phyloP scores from a whole-genome alignment of 768 basidiomycete genomes.

The Pisolithus tinctorius region DNA sequence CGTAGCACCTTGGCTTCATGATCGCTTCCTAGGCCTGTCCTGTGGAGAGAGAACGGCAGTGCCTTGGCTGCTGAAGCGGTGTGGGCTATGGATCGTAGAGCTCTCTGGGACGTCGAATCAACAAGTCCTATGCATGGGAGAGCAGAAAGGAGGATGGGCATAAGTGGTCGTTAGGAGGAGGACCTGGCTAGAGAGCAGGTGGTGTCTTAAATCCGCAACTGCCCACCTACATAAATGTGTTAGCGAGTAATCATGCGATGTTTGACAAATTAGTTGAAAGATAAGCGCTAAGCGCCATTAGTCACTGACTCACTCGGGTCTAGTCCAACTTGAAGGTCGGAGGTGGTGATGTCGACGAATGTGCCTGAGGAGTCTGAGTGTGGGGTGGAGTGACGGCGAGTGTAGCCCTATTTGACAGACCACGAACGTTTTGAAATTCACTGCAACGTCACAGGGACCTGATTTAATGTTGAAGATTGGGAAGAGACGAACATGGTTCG shows the following conservation, averaged over 20 bases:
- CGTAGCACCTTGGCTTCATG: slow-evolving; percentile 29
- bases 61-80: slow-evolving; percentile 33
- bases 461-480: no score
- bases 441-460: no score
- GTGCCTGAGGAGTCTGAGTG: no score
- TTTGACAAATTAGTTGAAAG: background rate
- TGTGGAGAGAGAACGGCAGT: slow-evolving; percentile 46
- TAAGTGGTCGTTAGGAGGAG: slow-evolving; percentile 1
- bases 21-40: slow-evolving; percentile 11
- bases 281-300: background rate
- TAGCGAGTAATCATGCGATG: background rate
- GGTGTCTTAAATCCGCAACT: background rate
- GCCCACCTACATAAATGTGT: background rate
- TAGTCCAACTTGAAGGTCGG: no score
- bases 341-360: no score
- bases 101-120: slow-evolving; percentile 1
- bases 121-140: slow-evolving; percentile 6
- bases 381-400: no score
- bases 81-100: slow-evolving; percentile 22
- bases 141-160: slow-evolving; percentile 13
- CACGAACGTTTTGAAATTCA: no score
- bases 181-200: background rate
- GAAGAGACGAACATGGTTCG: no score
- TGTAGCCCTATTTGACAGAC: no score
- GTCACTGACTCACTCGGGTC: background rate